phyloP scores from a whole-genome alignment of 495 filamentous ascomycete genomes.

The Viridothelium virens region DNA sequence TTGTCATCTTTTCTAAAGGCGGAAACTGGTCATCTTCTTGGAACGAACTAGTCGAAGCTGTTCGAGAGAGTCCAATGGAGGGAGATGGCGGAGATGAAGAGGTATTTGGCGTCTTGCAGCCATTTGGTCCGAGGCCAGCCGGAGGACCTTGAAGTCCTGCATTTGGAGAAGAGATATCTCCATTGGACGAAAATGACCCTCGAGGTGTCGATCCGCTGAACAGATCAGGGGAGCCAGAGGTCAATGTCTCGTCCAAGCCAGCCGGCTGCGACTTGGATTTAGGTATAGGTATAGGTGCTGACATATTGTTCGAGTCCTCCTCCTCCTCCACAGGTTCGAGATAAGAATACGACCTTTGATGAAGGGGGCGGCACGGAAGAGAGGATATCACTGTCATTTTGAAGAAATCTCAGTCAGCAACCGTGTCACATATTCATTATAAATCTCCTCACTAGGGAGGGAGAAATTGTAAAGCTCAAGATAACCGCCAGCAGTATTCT shows the following conservation, averaged over 20 bases:
- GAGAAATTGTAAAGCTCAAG: neutral
- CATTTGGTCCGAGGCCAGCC: constrained; percentile 7
- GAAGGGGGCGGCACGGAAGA: neutral
- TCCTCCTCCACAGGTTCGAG: constrained; percentile 5
- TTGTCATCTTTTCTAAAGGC: constrained; percentile 80
- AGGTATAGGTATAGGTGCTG: constrained; percentile 12
- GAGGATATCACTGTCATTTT: constrained; percentile 10
- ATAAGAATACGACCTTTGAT: neutral
- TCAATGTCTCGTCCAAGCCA: neutral
- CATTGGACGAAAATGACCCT: constrained; percentile 4
- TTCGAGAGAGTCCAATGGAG: constrained; percentile 50
- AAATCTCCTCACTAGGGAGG: neutral
- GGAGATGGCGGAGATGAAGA: constrained; percentile 45
- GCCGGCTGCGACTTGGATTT: constrained; percentile 31
- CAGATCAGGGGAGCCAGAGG: constrained; percentile 3
- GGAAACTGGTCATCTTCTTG: constrained; percentile 65
- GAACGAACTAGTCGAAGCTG: constrained; percentile 64
- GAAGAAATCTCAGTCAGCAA: neutral
- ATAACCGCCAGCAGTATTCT: neutral
- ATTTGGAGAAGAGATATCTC: constrained; percentile 20
- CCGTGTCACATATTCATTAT: neutral
- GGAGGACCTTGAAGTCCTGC: constrained; percentile 8
- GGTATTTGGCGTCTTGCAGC: constrained; percentile 23
- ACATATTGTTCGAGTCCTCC: constrained; percentile 10
- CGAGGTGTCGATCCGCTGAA: neutral